Evolutionary conservation across 345 rosid species (phyloP).

Genomic region (Limnanthes douglasii): DNA sequence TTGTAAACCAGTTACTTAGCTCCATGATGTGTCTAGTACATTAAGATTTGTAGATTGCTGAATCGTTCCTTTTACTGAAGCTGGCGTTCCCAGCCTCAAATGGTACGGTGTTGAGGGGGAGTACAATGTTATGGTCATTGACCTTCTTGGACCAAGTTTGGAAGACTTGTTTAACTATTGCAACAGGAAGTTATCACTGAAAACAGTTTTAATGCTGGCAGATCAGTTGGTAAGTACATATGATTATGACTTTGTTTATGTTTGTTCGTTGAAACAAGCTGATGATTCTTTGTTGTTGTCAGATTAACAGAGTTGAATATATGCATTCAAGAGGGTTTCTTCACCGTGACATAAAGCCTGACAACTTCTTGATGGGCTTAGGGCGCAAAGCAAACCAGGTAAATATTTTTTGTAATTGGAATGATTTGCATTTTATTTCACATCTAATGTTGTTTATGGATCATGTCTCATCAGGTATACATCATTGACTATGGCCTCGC

Average conservation of each 20-base stretch:
- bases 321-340: constrained; percentile 54
- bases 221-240: constrained; percentile 51
- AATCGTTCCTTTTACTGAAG: constrained; percentile 15
- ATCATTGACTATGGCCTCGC: constrained; percentile 82
- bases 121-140: constrained; percentile 74
- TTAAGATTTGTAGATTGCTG: background rate
- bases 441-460: constrained; percentile 1
- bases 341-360: constrained; percentile 54
- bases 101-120: constrained; percentile 85
- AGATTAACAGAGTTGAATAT: constrained; percentile 51
- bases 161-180: constrained; percentile 81
- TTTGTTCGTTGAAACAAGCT: constrained; percentile 1
- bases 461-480: constrained; percentile 35
- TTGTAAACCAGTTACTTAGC: background rate
- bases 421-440: background rate
- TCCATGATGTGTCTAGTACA: background rate
- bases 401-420: background rate
- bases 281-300: constrained; percentile 5
- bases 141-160: constrained; percentile 85
- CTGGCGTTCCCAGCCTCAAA: constrained; percentile 73
- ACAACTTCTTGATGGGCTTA: constrained; percentile 48
- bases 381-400: constrained; percentile 66
- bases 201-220: constrained; percentile 79
- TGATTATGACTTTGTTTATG: background rate
- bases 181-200: constrained; percentile 55